These are phyloP conservation scores for Penicillium sp. DNA, from an alignment of 2,329 filamentous ascomycete genomes.

Conservation along the genomic window DNA sequence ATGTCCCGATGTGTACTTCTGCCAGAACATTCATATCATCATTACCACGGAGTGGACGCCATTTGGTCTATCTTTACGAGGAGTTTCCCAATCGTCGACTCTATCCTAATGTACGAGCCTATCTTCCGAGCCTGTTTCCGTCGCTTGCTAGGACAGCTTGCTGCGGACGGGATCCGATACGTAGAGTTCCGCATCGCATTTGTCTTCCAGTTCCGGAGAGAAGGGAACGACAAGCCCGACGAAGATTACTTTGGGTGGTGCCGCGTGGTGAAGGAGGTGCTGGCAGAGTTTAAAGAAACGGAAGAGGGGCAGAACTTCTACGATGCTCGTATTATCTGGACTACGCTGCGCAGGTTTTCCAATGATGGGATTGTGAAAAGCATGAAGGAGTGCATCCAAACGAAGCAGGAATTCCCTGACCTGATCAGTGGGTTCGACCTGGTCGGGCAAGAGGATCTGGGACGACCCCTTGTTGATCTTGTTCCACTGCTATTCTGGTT, in stretches of 20 bases:
- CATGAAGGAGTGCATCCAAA: constrained; percentile 83
- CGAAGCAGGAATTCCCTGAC: constrained; percentile 74
- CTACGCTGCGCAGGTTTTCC: constrained; percentile 61
- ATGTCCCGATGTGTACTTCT: constrained; percentile 69
- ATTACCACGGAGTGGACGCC: constrained; percentile 77
- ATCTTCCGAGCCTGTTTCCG: constrained; percentile 75
- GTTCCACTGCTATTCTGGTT: constrained; percentile 92
- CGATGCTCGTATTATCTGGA: constrained; percentile 84
- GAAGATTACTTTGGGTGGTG: constrained; percentile 67
- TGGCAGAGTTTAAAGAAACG: constrained; percentile 68
- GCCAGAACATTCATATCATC: constrained; percentile 66
- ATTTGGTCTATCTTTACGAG: constrained; percentile 79
- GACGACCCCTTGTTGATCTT: constrained; percentile 69
- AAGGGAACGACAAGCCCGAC: constrained; percentile 63
- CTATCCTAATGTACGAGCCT: constrained; percentile 83
- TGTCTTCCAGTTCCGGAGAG: constrained; percentile 63
- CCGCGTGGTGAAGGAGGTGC: constrained; percentile 69
- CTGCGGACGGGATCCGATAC: constrained; percentile 80
- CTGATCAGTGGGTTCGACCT: constrained; percentile 84
- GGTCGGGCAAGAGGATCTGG: constrained; percentile 80
- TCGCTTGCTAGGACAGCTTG: constrained; percentile 65
- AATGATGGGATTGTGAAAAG: constrained; percentile 66
- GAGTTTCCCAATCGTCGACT: constrained; percentile 69
- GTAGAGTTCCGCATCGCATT: constrained; percentile 78
- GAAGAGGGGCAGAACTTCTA: constrained; percentile 73